A percentile compares a stretch with the other conserved stretches of the same genome.
Evolutionary conservation across 192 early-diverging fungal species (phyloP).

Genomic region (Glomus cerebriforme): DNA sequence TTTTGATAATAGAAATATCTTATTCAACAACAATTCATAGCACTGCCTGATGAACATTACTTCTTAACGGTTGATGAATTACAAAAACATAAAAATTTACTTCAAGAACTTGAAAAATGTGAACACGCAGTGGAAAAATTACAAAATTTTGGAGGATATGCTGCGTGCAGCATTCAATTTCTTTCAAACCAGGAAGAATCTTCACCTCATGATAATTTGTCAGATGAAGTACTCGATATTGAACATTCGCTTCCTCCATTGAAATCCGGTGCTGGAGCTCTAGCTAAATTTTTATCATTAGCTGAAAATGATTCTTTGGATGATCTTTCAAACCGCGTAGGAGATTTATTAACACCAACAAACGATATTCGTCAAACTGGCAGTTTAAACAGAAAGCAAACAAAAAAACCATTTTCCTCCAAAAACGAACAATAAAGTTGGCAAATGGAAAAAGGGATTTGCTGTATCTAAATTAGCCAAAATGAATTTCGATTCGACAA

Average conservation of each 20-base stretch:
- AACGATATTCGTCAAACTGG: neutral
- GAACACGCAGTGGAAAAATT: conserved; percentile 23
- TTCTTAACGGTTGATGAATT: conserved; percentile 23
- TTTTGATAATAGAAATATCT: conserved; percentile 28
- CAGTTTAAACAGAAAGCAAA: neutral
- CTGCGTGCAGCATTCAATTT: conserved; percentile 18
- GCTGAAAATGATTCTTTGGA: conserved; percentile 22
- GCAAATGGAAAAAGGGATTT: neutral
- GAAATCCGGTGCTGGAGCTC: neutral
- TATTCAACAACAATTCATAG: conserved; percentile 35
- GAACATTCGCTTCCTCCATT: conserved; percentile 18
- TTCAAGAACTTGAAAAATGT: conserved; percentile 26
- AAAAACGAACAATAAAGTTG: neutral
- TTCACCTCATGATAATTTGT: neutral
- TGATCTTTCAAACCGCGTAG: conserved; percentile 22
- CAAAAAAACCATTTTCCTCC: neutral
- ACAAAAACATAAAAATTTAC: conserved; percentile 16
- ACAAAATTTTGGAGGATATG: conserved; percentile 12
- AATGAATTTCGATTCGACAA: too few relatives aligned
- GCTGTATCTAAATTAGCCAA: too few relatives aligned
- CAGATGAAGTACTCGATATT: neutral
- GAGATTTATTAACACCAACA: conserved; percentile 15
- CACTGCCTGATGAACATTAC: conserved; percentile 28
- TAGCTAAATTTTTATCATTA: conserved; percentile 30
- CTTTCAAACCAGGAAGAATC: neutral